Base-by-base conservation (phyloP, 208 protist genomes). In the Jaenimonas drosophilae region DNA sequence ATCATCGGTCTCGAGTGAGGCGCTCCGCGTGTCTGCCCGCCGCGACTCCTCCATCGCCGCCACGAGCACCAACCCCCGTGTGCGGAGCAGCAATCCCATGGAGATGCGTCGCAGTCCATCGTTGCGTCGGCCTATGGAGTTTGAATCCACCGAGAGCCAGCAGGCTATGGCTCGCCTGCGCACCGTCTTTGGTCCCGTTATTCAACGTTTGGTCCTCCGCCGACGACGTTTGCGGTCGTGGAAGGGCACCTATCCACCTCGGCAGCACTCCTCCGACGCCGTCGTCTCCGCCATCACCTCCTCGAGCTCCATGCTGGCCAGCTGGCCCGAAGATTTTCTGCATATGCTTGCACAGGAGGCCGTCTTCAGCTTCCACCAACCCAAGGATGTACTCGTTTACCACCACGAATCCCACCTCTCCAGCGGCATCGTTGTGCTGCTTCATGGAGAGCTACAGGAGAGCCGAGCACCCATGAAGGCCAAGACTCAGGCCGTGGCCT, bases 321-420 rank as follows among this genome's bases (percentile, higher is more conserved):
- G 55, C 44, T 93, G 68, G 66, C 84, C 84, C 4, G 49, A 56
- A 23, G 68, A 70, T 6, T 30, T 88, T 37, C 49, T 93, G n/a
- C 54, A 63, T 27, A 34, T 56, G 21, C 52, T 88, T 14, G 76
- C 65, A 0, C 43, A 59, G 27, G 64, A 71, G 51, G 84, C 60
- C 3, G 37, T 42, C n/a, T 85, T 75, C 31, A 50, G 59, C 36
- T 88, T 68, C 40, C 41, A 76, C 27, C 44, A 65, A 29, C 67
- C 71, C 0, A 53, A 42, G 11, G 84, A 93, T 39, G 62, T 70
- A 1, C 54, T 89, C 39, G 72, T 88, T n/a, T 86, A 93, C 59
- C 38, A 54, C n/a, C 54, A 70, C 31, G 84, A 93, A 61, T 72
- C 71, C 16, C 75, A 88, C 64, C 38, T 88, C 19, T 89, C 79